Evolutionary conservation across 805 yeast genomes (phyloP).

Genomic region (Hanseniaspora valbyensis): DNA sequence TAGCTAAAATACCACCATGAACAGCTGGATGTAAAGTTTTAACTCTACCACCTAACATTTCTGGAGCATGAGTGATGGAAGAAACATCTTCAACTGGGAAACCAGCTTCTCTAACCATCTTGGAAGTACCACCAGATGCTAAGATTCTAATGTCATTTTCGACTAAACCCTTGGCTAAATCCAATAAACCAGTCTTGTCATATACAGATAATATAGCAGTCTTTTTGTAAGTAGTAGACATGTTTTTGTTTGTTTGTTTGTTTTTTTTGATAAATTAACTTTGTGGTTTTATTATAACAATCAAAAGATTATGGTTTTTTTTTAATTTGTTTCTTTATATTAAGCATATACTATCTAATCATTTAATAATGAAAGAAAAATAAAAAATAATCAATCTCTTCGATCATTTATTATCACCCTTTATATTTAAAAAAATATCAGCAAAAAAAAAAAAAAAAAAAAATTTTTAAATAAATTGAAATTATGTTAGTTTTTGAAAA

Average conservation of each 20-base stretch:
- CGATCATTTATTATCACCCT: no score
- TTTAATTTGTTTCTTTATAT: background rate
- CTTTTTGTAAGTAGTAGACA: constrained; percentile 38
- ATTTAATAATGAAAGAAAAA: background rate
- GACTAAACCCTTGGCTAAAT: constrained; percentile 87
- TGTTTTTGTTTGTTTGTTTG: constrained; percentile 14
- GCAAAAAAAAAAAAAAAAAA: no score
- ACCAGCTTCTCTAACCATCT: constrained; percentile 89
- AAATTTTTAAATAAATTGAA: no score
- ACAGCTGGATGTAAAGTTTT: constrained; percentile 98
- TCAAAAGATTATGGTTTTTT: background rate
- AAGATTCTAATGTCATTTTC: constrained; percentile 81
- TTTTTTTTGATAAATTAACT: background rate
- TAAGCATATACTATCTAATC: background rate
- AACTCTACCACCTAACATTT: constrained; percentile 97
- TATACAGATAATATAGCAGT: constrained; percentile 95
- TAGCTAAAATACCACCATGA: constrained; percentile 93
- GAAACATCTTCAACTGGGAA: constrained; percentile 96
- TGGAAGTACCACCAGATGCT: constrained; percentile 97
- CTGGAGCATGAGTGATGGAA: constrained; percentile 94
- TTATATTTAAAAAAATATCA: no score
- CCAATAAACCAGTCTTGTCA: constrained; percentile 92
- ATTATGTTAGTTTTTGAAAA: background rate
- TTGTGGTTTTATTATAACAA: background rate
- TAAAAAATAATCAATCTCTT: background rate